phyloP scores from a whole-genome alignment of 192 early-diverging fungal genomes.

The Backusella morwellensis region DNA sequence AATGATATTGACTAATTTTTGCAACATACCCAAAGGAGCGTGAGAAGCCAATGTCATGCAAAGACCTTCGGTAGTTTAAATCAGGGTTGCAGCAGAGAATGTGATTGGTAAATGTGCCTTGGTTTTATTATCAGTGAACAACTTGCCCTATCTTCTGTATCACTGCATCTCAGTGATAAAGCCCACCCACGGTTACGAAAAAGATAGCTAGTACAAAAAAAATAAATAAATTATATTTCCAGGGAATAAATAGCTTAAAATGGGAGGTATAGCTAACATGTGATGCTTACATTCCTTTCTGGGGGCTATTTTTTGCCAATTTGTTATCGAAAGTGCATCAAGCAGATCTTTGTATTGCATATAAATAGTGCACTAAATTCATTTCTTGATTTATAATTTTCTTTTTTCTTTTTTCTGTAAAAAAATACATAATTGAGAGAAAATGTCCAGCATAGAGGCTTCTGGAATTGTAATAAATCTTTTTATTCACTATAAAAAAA shows the following conservation, averaged over 20 bases:
- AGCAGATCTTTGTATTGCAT: background rate
- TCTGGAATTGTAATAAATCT: background rate
- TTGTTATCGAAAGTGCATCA: background rate
- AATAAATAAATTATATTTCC: background rate
- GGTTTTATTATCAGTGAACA: background rate
- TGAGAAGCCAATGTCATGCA: constrained; percentile 1
- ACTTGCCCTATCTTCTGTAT: background rate
- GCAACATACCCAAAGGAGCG: background rate
- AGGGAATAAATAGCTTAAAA: background rate
- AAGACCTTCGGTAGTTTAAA: background rate
- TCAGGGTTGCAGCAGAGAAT: background rate
- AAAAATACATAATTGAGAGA: background rate
- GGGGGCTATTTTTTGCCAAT: background rate
- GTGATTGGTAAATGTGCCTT: background rate
- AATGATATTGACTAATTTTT: background rate
- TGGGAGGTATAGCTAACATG: background rate
- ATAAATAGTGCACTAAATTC: background rate
- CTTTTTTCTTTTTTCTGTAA: background rate
- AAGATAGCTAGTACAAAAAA: background rate
- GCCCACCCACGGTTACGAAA: background rate
- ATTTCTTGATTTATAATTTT: background rate
- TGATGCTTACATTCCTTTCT: background rate
- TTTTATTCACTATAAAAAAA: background rate
- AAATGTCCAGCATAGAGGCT: background rate
- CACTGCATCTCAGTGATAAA: background rate